Conservation (phyloP, 352 stramenopile genomes). For the Lagenidium sp. region DNA sequence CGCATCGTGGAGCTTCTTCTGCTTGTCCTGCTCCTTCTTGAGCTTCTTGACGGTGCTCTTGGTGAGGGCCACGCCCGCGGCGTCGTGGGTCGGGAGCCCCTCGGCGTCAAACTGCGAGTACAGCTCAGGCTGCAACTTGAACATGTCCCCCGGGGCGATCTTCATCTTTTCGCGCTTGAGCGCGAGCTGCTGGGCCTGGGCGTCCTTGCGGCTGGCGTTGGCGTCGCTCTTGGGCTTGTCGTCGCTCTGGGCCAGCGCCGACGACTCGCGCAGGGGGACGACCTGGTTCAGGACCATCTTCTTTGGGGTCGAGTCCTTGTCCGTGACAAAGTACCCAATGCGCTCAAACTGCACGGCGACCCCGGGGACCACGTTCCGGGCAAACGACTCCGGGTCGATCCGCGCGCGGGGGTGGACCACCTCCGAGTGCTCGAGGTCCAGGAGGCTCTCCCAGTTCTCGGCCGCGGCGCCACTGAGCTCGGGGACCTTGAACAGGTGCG, state of each 20-base stretch:
- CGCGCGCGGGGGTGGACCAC: conserved; percentile 79
- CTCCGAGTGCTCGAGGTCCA: conserved; percentile 83
- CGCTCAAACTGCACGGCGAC: conserved; percentile 95
- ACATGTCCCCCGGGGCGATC: conserved; percentile 77
- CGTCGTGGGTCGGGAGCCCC: conserved; percentile 71
- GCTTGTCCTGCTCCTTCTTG: conserved; percentile 86
- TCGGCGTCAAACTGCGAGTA: conserved; percentile 68
- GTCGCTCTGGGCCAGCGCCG: conserved; percentile 20
- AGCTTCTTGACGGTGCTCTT: conserved; percentile 84
- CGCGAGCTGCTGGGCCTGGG: conserved; percentile 74
- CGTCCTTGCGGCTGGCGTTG: conserved; percentile 71
- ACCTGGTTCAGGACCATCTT: conserved; percentile 96
- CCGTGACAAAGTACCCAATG: conserved; percentile 96
- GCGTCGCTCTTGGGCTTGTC: conserved; percentile 41
- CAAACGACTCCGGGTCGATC: conserved; percentile 75
- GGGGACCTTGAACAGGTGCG: conserved; percentile 94
- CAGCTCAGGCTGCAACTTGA: conserved; percentile 52
- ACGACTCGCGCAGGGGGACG: conserved; percentile 89
- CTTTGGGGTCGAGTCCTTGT: conserved; percentile 90
- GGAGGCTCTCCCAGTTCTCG: conserved; percentile 68
- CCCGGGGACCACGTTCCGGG: conserved; percentile 37
- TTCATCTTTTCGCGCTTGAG: conserved; percentile 93
- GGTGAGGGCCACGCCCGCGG: conserved; percentile 40
- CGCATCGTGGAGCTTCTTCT: conserved; percentile 75
- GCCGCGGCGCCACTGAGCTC: conserved; percentile 42